A percentile compares a stretch with the other conserved stretches of the same genome.
phyloP scores from a whole-genome alignment of 176 grass and related monocot genomes.

The Aegilops longissima region DNA sequence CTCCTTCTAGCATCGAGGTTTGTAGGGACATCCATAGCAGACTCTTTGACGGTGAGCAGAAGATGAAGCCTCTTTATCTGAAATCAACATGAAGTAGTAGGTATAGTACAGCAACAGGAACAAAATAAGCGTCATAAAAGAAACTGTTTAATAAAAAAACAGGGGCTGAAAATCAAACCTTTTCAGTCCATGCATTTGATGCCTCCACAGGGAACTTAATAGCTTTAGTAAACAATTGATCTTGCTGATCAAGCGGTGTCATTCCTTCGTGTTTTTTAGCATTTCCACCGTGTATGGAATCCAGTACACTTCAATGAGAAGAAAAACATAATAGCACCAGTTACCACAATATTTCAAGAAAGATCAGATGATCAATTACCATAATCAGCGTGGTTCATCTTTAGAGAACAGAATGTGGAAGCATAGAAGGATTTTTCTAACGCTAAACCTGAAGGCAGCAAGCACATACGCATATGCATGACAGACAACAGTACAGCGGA shows the following conservation, averaged over 20 bases:
- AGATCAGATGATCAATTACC: neutral
- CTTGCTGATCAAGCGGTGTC: conserved; percentile 84
- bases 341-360: conserved; percentile 2
- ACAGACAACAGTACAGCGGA: neutral
- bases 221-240: conserved; percentile 79
- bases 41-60: conserved; percentile 92
- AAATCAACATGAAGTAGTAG: conserved; percentile 21
- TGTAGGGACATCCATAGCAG: conserved; percentile 98
- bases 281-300: conserved; percentile 61
- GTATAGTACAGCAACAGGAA: conserved; percentile 19
- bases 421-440: neutral
- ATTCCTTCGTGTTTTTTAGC: conserved; percentile 64
- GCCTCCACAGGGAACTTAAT: conserved; percentile 83
- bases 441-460: neutral
- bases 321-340: conserved; percentile 9
- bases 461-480: neutral
- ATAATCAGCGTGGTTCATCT: neutral
- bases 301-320: conserved; percentile 54
- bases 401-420: neutral
- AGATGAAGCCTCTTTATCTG: conserved; percentile 97
- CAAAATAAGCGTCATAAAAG: neutral
- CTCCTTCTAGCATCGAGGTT: conserved; percentile 95
- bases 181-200: conserved; percentile 92
- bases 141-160: neutral
- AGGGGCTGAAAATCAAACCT: conserved; percentile 44